phyloP scores from a whole-genome alignment of 352 stramenopile genomes.

The Globisporangium ultimum region DNA sequence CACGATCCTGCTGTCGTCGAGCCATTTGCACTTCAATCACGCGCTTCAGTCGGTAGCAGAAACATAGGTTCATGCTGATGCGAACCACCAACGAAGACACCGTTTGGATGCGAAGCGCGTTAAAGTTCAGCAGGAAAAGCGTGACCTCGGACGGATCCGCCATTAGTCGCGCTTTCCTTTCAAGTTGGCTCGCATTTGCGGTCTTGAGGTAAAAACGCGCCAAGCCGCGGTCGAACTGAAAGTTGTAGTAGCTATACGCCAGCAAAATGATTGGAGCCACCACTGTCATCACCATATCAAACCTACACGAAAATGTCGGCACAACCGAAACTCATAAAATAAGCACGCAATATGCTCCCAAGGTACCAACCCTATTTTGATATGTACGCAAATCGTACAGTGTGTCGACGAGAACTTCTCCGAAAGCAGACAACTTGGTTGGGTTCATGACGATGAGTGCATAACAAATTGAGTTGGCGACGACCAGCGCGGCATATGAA shows the following conservation, averaged over 20 bases:
- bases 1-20: background rate
- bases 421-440: slow-evolving; percentile 12
- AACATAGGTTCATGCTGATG: slow-evolving; percentile 31
- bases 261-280: slow-evolving; percentile 26
- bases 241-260: slow-evolving; percentile 17
- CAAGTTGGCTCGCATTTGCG: slow-evolving; percentile 23
- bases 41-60: slow-evolving; percentile 27
- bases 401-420: slow-evolving; percentile 27
- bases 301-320: slow-evolving; percentile 4
- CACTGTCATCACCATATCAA: slow-evolving; percentile 31
- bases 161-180: slow-evolving; percentile 24
- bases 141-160: slow-evolving; percentile 24
- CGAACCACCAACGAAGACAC: slow-evolving; percentile 20
- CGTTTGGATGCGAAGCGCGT: slow-evolving; percentile 29
- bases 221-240: slow-evolving; percentile 27
- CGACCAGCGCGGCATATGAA: too few relatives aligned
- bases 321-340: background rate
- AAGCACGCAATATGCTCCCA: background rate
- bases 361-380: too few relatives aligned
- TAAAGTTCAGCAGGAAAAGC: slow-evolving; percentile 24
- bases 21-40: slow-evolving; percentile 26
- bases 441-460: slow-evolving; percentile 9
- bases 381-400: background rate
- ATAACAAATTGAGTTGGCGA: background rate
- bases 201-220: slow-evolving; percentile 23